These are phyloP conservation scores for Ophiocytium majus DNA, from an alignment of 352 stramenopile species.

Conservation along the genomic window DNA sequence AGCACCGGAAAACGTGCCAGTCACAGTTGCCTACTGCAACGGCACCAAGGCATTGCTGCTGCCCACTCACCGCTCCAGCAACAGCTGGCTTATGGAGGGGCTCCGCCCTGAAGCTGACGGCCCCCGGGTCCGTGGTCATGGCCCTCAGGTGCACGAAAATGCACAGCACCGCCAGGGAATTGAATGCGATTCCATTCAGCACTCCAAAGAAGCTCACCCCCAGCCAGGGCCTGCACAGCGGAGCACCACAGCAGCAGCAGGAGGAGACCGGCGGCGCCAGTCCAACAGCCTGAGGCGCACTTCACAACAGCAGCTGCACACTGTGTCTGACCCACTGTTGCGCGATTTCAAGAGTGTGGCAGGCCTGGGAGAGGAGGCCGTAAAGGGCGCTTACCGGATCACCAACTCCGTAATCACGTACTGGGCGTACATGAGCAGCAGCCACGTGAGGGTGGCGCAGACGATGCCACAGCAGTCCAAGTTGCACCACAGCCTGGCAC, in stretches of 20 bases:
- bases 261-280: slow-evolving; percentile 55
- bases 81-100: slow-evolving; percentile 63
- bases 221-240: slow-evolving; percentile 37
- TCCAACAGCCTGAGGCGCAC: slow-evolving; percentile 66
- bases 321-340: slow-evolving; percentile 75
- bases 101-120: slow-evolving; percentile 86
- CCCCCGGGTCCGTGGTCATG: slow-evolving; percentile 96
- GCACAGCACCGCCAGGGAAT: slow-evolving; percentile 68
- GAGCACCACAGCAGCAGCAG: slow-evolving; percentile 9
- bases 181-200: slow-evolving; percentile 66
- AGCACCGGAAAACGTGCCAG: no score
- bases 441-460: slow-evolving; percentile 80
- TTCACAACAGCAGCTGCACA: slow-evolving; percentile 64
- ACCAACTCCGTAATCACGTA: slow-evolving; percentile 63
- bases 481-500: slow-evolving; percentile 73
- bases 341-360: no score
- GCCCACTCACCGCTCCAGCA: no score
- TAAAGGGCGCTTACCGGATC: slow-evolving; percentile 54
- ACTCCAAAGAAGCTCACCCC: slow-evolving; percentile 30
- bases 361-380: no score
- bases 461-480: slow-evolving; percentile 81
- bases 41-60: no score
- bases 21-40: no score
- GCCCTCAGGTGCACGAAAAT: slow-evolving; percentile 89
- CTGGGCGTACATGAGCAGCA: slow-evolving; percentile 81